Evolutionary conservation across 2,329 filamentous ascomycete species (phyloP).

Genomic region (Akanthomyces muscarius): DNA sequence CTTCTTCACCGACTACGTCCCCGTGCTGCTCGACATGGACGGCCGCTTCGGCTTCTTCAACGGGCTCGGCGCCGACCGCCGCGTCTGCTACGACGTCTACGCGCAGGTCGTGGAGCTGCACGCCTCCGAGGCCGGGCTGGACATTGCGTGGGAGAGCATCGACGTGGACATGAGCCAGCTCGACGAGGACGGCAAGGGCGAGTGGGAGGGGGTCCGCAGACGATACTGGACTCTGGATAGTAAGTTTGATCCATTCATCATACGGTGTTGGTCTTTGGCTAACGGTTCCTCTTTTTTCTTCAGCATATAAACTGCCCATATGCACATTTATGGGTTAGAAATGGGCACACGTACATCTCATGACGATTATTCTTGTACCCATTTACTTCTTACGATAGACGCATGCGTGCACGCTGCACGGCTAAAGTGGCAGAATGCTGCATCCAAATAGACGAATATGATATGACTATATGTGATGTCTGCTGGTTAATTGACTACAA

Average conservation of each 20-base stretch:
- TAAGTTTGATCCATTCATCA: constrained; percentile 34
- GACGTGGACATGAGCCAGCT: constrained; percentile 65
- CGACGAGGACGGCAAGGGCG: constrained; percentile 61
- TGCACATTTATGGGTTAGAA: constrained; percentile 67
- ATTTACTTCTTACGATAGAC: constrained; percentile 9
- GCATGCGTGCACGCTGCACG: neutral
- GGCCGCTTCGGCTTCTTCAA: constrained; percentile 87
- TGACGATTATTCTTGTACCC: neutral
- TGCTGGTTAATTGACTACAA: neutral
- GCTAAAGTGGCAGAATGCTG: neutral
- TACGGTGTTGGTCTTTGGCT: constrained; percentile 18
- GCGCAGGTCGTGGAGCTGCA: constrained; percentile 89
- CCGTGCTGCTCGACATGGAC: constrained; percentile 66
- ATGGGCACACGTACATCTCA: neutral
- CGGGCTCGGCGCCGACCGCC: constrained; percentile 85
- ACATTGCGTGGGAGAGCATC: constrained; percentile 80
- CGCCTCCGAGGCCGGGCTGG: constrained; percentile 80
- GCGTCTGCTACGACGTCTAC: constrained; percentile 95
- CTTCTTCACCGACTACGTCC: constrained; percentile 86
- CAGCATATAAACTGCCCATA: constrained; percentile 68
- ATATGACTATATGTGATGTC: neutral
- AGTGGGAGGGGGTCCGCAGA: constrained; percentile 85
- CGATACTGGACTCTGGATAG: constrained; percentile 85
- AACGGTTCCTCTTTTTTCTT: constrained; percentile 20
- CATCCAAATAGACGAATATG: constrained; percentile 1